Evolutionary conservation across 1,139 yeast species (phyloP).

Genomic region (Protomyces macrosporus): DNA sequence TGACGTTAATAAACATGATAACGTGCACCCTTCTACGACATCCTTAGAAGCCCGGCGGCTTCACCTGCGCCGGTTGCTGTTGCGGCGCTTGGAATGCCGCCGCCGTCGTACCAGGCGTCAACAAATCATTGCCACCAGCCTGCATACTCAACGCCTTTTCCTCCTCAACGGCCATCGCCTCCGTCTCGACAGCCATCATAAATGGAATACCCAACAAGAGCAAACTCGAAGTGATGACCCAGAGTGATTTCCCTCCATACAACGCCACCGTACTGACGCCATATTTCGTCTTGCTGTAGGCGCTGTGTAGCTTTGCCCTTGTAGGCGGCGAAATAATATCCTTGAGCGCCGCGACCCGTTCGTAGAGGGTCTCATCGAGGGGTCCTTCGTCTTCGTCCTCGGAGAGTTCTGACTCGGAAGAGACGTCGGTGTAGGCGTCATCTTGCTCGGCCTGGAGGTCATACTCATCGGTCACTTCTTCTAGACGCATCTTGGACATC

Average conservation of each 20-base stretch:
- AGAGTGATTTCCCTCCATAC: constrained; percentile 68
- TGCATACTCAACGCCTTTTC: constrained; percentile 79
- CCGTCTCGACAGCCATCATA: constrained; percentile 71
- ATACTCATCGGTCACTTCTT: constrained; percentile 28
- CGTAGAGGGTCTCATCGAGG: constrained; percentile 77
- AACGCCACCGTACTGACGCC: constrained; percentile 42
- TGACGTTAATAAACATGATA: not conserved
- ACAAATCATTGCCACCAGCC: constrained; percentile 23
- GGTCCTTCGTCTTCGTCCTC: constrained; percentile 67
- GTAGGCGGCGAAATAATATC: constrained; percentile 88
- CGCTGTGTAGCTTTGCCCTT: constrained; percentile 49
- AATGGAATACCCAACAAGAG: constrained; percentile 59
- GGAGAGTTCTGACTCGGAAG: constrained; percentile 36
- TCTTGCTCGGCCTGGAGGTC: constrained; percentile 24
- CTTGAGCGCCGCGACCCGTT: constrained; percentile 83
- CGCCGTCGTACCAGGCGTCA: constrained; percentile 19
- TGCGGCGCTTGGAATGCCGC: constrained; percentile 7
- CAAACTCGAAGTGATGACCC: constrained; percentile 81
- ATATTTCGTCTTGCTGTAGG: constrained; percentile 38
- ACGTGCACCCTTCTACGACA: not conserved
- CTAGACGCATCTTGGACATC: constrained; percentile 23
- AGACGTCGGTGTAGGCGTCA: constrained; percentile 14
- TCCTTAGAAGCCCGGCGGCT: constrained; percentile 22
- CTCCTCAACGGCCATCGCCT: constrained; percentile 37
- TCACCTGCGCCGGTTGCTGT: constrained; percentile 22